Percentiles rank a stretch among this genome's conserved stretches.
These are phyloP conservation scores for Lentinus brumalis DNA, from an alignment of 768 basidiomycete species.

Conservation along the genomic window DNA sequence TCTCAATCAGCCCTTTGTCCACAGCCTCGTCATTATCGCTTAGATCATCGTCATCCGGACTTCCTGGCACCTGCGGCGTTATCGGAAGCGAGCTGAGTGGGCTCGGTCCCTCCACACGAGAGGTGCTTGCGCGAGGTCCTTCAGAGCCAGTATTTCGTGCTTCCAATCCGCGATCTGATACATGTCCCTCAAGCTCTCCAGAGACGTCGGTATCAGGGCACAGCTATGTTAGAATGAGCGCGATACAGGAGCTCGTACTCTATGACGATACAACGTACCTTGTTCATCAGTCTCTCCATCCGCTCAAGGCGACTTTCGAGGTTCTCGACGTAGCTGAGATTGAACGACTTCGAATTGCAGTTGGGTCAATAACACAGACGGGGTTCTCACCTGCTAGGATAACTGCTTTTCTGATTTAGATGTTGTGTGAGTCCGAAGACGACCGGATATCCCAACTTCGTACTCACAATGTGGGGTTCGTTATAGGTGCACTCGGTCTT, in stretches of 20 bases:
- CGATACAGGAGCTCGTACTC: background rate
- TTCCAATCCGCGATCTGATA: background rate
- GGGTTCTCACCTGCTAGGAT: background rate
- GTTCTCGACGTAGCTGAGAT: constrained; percentile 2
- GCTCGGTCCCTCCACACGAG: background rate
- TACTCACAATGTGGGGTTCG: background rate
- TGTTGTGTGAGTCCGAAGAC: background rate
- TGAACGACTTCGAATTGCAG: too few relatives aligned
- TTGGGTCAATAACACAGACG: background rate
- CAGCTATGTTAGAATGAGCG: background rate
- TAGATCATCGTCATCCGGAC: background rate
- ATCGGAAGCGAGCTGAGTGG: background rate
- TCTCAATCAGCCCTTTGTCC: background rate
- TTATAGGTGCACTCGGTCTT: background rate
- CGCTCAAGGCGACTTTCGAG: constrained; percentile 4
- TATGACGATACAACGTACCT: background rate
- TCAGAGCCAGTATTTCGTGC: background rate
- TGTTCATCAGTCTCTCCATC: background rate
- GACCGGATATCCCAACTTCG: background rate
- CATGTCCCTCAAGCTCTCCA: background rate
- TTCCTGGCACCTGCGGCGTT: background rate
- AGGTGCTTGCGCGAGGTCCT: background rate
- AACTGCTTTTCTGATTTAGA: background rate
- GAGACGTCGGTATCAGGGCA: background rate
- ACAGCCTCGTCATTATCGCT: background rate